Base-by-base conservation (phyloP, 1,139 yeast genomes). In the Blastobotrys niveus region DNA sequence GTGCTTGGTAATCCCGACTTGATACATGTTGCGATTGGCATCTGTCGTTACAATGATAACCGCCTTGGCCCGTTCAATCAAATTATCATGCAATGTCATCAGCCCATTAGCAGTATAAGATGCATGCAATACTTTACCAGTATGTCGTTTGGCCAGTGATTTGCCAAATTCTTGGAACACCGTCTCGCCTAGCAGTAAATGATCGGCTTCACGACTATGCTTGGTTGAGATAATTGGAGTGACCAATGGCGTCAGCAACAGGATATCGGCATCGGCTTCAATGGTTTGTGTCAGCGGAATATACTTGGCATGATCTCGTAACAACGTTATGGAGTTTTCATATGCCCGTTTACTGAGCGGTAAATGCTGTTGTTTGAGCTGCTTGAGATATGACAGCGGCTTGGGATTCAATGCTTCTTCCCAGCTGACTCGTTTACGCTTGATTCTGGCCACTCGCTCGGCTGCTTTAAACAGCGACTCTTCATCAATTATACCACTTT, bases 21-120 rank as follows among this genome's bases (percentile, higher is more conserved):
- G 84, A 57, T 77, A 78, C 76, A 78, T 75, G 58, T 79, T 78
- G 51, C 82, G 65, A 25, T 76, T 66, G 6, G 83, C 82, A 55
- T 79, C 84, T 3, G 82, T 76, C 5, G 83, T 77, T 34, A 79
- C 65, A 5, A 79, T 72, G 35, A 79, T 73, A 8, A 79, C 79
- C 2, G 76, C 74, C 47, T 76, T 75, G 8, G 81, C 70, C 40
- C 71, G 68, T 45, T 76, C 79, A 35, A 79, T 75, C 43, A 79
- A 64, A 27, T 71, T 64, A 54, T 80, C 85, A 54, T 79, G 84
- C 40, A 77, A 62, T 10, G 72, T 66, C 12, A 81, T 76, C 32
- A 80, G 65, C 0, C 85, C 85, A 53, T 79, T 78, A 17, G 83
- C 82, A 0, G 84, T 78, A 54, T 80, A 80, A 1, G 80, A 73